Percentiles rank a stretch among this genome's conserved stretches.
These are phyloP conservation scores for Heimioporus punctisporus DNA, from an alignment of 1,284 basidiomycete species.

Conservation along the genomic window DNA sequence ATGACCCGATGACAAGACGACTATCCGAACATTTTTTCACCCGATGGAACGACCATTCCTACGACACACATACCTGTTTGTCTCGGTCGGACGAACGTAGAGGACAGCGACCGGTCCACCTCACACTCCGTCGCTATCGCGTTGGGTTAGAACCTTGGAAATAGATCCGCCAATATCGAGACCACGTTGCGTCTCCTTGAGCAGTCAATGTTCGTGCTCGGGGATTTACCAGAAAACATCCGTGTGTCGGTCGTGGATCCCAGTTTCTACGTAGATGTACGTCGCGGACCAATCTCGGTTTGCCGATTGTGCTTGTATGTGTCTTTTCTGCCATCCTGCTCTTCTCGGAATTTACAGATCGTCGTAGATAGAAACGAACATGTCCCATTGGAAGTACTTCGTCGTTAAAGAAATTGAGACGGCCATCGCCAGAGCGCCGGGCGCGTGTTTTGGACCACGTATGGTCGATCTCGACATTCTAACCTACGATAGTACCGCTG, in stretches of 20 bases:
- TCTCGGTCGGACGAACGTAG: too few species aligned
- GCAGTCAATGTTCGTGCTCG: conserved; percentile 19
- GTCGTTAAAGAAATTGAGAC: conserved; percentile 80
- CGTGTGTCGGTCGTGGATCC: conserved; percentile 67
- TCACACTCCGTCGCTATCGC: conserved; percentile 66
- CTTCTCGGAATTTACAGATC: too few species aligned
- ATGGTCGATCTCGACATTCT: conserved; percentile 93
- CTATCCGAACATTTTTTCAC: conserved; percentile 5
- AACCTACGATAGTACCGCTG: conserved; percentile 76
- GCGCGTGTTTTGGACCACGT: conserved; percentile 86
- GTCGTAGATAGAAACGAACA: conserved; percentile 50
- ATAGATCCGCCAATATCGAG: conserved; percentile 84
- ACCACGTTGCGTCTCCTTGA: conserved; percentile 18
- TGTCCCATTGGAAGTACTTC: conserved; percentile 60
- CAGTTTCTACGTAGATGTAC: conserved; percentile 95
- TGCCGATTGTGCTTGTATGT: conserved; percentile 87
- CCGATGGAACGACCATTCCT: too few species aligned
- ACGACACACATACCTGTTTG: too few species aligned
- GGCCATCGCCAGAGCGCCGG: conserved; percentile 81
- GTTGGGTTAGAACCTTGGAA: conserved; percentile 91
- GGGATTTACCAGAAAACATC: conserved; percentile 19
- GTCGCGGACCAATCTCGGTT: conserved; percentile 90
- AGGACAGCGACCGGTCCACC: too few species aligned
- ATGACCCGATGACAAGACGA: conserved; percentile 4
- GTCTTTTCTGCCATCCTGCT: not conserved